Conservation (phyloP, 768 basidiomycete species). For the Roridomyces roridus region DNA sequence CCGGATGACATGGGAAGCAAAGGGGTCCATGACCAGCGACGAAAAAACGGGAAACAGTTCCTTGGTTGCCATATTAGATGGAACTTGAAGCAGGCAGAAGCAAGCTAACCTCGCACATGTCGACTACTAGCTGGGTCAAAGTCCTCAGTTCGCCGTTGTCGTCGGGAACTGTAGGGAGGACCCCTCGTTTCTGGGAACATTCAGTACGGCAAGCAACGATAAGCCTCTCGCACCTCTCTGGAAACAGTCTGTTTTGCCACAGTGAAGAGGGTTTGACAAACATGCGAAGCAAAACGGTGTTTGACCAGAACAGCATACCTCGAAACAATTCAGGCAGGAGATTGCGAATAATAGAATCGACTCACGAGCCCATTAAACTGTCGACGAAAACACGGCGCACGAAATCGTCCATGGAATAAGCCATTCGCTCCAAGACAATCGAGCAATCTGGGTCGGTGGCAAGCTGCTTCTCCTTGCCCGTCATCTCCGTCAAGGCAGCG, state of each 20-base stretch:
- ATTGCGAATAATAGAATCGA: conserved; percentile 23
- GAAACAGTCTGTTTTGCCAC: conserved; percentile 68
- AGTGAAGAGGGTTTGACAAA: conserved; percentile 86
- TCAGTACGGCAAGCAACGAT: background rate
- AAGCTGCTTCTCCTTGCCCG: conserved; percentile 85
- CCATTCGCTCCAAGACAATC: conserved; percentile 85
- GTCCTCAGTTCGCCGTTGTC: conserved; percentile 72
- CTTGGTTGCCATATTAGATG: conserved; percentile 38
- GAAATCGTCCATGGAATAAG: conserved; percentile 95
- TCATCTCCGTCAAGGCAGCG: conserved; percentile 85
- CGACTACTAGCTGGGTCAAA: conserved; percentile 65
- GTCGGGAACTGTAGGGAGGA: conserved; percentile 55
- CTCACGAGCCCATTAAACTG: conserved; percentile 87
- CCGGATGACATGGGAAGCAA: conserved; percentile 90
- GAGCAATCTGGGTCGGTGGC: conserved; percentile 96
- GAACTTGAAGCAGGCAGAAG: conserved; percentile 9
- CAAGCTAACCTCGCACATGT: conserved; percentile 63
- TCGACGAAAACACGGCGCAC: conserved; percentile 91
- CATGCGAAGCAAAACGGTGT: conserved; percentile 95
- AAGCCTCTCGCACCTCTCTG: conserved; percentile 62
- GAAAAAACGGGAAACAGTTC: conserved; percentile 73
- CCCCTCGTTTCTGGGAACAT: conserved; percentile 53
- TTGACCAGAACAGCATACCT: conserved; percentile 70
- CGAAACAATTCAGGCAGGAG: background rate
- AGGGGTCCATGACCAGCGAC: conserved; percentile 79